Percentiles rank a stretch among this genome's conserved stretches.
These are phyloP conservation scores for Nicotiana tomentosiformis DNA, from an alignment of 257 asterid species.

Conservation along the genomic window DNA sequence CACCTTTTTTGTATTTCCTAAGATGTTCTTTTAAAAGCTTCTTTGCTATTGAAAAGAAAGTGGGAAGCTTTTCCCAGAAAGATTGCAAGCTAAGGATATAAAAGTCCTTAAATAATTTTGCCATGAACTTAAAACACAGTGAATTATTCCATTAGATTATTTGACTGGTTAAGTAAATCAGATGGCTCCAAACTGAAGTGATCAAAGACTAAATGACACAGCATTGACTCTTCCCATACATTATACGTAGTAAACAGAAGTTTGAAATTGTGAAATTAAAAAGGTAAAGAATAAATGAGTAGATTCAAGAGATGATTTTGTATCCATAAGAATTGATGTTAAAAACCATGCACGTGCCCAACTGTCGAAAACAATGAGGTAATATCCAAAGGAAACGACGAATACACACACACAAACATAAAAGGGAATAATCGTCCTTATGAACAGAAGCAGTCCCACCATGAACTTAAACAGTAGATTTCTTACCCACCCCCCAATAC, in stretches of 20 bases:
- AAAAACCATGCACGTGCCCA: constrained; percentile 46
- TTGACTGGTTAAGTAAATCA: not conserved
- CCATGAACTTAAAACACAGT: not conserved
- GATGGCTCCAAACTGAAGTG: not conserved
- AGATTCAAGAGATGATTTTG: not conserved
- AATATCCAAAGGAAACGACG: constrained; percentile 51
- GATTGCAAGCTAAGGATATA: constrained; percentile 5
- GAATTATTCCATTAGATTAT: not conserved
- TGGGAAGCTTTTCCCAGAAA: not conserved
- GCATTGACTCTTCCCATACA: constrained; percentile 7
- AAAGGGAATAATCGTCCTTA: constrained; percentile 63
- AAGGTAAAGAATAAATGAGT: not conserved
- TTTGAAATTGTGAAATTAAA: not conserved
- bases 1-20: not conserved
- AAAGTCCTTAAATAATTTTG: not conserved
- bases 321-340: not conserved
- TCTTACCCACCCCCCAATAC: constrained; percentile 7
- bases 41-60: not conserved
- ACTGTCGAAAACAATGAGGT: constrained; percentile 25
- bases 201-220: constrained; percentile 4
- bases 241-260: not conserved
- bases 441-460: constrained; percentile 26
- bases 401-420: constrained; percentile 30
- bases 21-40: not conserved
- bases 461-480: constrained; percentile 13